phyloP scores from a whole-genome alignment of 2,329 filamentous ascomycete genomes.

The Verticillium albo-atrum region DNA sequence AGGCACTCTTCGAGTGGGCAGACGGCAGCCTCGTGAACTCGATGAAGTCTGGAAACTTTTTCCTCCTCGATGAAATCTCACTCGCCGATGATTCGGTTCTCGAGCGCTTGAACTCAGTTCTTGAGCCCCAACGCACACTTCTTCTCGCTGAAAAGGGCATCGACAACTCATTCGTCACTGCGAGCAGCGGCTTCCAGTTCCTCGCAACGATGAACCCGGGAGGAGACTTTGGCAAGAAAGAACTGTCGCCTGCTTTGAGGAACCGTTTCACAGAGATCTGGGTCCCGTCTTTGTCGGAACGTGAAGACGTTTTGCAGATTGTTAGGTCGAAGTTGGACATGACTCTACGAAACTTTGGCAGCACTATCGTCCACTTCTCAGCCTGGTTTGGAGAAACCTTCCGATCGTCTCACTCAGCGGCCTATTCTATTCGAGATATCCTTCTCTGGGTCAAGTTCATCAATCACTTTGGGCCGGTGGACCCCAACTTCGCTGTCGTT shows the following conservation, averaged over 20 bases:
- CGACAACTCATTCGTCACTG: slow-evolving; percentile 74
- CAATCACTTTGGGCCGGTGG: slow-evolving; percentile 56
- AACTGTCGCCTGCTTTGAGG: slow-evolving; percentile 87
- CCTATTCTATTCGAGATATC: slow-evolving; percentile 87
- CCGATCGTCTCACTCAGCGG: slow-evolving; percentile 66
- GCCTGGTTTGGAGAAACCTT: slow-evolving; percentile 89
- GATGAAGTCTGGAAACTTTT: slow-evolving; percentile 86
- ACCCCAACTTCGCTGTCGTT: slow-evolving; percentile 47
- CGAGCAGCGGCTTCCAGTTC: slow-evolving; percentile 81
- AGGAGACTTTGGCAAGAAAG: slow-evolving; percentile 96
- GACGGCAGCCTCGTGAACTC: slow-evolving; percentile 91
- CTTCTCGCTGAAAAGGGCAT: slow-evolving; percentile 92
- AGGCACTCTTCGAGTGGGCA: slow-evolving; percentile 92
- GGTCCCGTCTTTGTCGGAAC: slow-evolving; percentile 84
- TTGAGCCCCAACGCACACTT: slow-evolving; percentile 82
- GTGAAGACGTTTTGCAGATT: slow-evolving; percentile 84
- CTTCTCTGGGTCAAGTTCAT: slow-evolving; percentile 92
- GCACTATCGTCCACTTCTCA: slow-evolving; percentile 77
- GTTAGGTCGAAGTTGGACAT: slow-evolving; percentile 68
- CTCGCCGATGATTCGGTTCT: slow-evolving; percentile 96
- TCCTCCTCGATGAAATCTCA: slow-evolving; percentile 95
- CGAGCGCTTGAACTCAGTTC: slow-evolving; percentile 91
- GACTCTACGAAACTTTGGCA: slow-evolving; percentile 52
- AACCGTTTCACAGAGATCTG: slow-evolving; percentile 99
- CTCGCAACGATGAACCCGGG: slow-evolving; percentile 99